Conservation (phyloP, 345 rosid genomes). For the Citrus mangshanensis region DNA sequence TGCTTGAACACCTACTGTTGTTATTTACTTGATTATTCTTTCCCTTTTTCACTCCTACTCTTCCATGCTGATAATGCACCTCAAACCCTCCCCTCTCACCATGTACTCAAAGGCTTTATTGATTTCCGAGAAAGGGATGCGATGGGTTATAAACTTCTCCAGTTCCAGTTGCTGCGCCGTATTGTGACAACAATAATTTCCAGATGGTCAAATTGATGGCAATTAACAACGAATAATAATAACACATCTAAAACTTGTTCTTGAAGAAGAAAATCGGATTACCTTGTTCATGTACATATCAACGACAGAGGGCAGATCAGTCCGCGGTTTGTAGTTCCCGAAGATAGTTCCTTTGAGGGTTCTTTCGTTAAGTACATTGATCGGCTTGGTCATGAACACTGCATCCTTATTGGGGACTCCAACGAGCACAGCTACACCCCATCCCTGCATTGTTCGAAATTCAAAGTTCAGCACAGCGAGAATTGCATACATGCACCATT, state of each 20-base stretch:
- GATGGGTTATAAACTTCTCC: conserved; percentile 50
- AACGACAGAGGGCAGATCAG: conserved; percentile 28
- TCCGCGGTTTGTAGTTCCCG: conserved; percentile 33
- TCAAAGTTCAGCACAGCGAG: neutral
- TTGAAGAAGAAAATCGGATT: neutral
- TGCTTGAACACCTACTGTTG: neutral
- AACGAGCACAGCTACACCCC: conserved; percentile 33
- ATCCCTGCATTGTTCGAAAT: conserved; percentile 13
- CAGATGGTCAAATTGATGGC: neutral
- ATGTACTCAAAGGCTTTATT: conserved; percentile 52
- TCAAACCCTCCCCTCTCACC: conserved; percentile 42
- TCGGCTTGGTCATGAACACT: conserved; percentile 24
- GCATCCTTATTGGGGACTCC: conserved; percentile 33
- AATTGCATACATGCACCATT: neutral
- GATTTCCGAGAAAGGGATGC: conserved; percentile 43
- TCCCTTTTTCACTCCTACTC: conserved; percentile 6
- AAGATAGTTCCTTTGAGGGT: conserved; percentile 33
- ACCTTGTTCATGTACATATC: conserved; percentile 34
- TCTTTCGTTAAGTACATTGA: conserved; percentile 30
- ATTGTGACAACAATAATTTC: neutral
- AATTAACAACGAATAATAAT: neutral
- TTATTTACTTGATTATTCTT: neutral
- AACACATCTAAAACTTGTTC: neutral
- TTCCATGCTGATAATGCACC: conserved; percentile 49
- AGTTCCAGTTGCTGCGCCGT: conserved; percentile 41